Base-by-base conservation (phyloP, 768 basidiomycete species). In the Mycena olivaceomarginata region DNA sequence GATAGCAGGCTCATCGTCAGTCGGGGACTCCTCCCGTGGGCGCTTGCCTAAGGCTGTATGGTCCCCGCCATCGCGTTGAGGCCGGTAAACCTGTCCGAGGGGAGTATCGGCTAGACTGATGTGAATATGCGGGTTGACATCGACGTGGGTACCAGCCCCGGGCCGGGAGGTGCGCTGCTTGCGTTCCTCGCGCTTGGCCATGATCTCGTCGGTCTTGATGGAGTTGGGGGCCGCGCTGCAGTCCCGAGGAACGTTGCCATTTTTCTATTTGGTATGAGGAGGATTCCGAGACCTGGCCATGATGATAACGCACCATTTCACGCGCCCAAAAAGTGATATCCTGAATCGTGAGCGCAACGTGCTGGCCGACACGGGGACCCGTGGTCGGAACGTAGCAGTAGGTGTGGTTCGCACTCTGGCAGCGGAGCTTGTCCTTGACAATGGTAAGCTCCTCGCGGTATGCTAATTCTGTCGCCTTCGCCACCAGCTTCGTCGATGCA, bases 211-310 rank as follows among this genome's bases (percentile, higher is more conserved):
- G 11, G 53, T 56, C 53, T 56, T 56, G 53, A 56, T 4, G 5
- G 20, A 56, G 53, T 56, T 56, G 53, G 53, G 53, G 3, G 53
- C 20, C n/a, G 53, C 53, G 13, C 53, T 56, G 53, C n/a, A 56
- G 53, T 56, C 53, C 53, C n/a, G 53, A 56, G 53, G 53, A 56
- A 56, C 53, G 11, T 56, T 56, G 53, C 53, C 53, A 22, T 56
- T 56, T 56, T 56, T 56, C 53, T 56, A 56, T 56, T 22, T n/a
- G 53, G 53, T 9, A n/a, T 7, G n/a, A 4, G 6, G 53, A 43
- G 43, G 43, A 43, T 12, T 12, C 43, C 6, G 4, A n/a, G n/a
- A n/a, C n/a, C n/a, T n/a, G n/a, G n/a, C n/a, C n/a, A 56, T 56
- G 11, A 56, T n/a, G 7, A 51, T 16, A 51, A 43, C 48, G 53